These are phyloP conservation scores for Cyclanthera cordifolia DNA, from an alignment of 306 rosid genomes.

Conservation along the genomic window DNA sequence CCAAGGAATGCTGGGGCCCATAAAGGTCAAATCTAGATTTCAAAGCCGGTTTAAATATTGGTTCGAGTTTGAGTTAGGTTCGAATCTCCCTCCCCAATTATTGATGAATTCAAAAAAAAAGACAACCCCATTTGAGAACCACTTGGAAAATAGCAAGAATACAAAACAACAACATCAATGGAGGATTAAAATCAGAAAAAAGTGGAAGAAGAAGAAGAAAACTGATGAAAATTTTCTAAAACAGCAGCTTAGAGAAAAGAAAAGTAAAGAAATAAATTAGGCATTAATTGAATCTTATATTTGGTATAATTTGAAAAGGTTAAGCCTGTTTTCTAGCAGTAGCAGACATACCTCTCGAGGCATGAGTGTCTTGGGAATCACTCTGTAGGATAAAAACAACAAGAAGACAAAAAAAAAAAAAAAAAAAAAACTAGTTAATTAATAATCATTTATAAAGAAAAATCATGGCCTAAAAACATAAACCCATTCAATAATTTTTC, in stretches of 20 bases:
- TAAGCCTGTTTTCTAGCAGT: constrained; percentile 26
- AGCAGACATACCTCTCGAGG: constrained; percentile 72
- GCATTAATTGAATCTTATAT: neutral
- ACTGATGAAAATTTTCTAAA: neutral
- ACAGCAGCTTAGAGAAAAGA: constrained; percentile 7
- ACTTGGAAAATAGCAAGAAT: constrained; percentile 3
- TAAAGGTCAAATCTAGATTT: too few species aligned
- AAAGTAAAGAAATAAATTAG: neutral
- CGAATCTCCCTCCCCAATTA: too few species aligned
- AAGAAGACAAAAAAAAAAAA: constrained; percentile 20
- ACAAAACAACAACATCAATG: neutral
- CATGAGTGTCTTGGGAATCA: constrained; percentile 86
- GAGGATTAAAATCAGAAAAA: neutral
- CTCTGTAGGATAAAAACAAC: constrained; percentile 49
- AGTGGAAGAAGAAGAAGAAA: neutral
- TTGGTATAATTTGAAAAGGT: constrained; percentile 6
- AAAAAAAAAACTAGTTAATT: constrained; percentile 14
- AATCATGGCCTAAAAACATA: constrained; percentile 22
- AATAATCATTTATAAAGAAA: constrained; percentile 16
- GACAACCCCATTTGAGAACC: neutral
- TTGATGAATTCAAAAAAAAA: too few species aligned
- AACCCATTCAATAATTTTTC: constrained; percentile 21
- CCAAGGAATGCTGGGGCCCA: too few species aligned
- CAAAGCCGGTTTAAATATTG: too few species aligned
- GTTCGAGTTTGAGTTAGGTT: too few species aligned